phyloP scores from a whole-genome alignment of 805 yeast genomes.

The Myxozyma melibiosi region DNA sequence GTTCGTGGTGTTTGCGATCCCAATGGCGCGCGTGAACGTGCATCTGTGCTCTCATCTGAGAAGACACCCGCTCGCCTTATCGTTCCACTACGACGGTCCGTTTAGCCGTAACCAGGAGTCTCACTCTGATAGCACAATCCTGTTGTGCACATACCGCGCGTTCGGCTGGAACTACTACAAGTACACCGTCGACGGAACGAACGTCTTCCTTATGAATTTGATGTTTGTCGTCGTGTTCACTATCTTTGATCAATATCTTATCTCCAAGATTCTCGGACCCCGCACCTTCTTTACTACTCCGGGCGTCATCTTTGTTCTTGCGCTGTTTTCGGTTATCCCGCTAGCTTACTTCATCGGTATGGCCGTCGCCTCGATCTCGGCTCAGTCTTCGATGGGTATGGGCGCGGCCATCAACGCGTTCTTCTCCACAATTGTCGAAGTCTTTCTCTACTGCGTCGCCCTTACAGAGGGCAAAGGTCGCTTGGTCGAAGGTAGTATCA shows the following conservation, averaged over 20 bases:
- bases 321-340: conserved; percentile 85
- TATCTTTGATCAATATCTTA: conserved; percentile 70
- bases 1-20: conserved; percentile 85
- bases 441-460: conserved; percentile 90
- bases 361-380: conserved; percentile 98
- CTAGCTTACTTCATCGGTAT: conserved; percentile 96
- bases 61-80: conserved; percentile 87
- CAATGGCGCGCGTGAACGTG: conserved; percentile 81
- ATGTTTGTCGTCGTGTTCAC: conserved; percentile 78
- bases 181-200: conserved; percentile 95
- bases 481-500: conserved; percentile 92
- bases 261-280: conserved; percentile 52
- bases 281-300: conserved; percentile 59
- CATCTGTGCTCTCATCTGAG: conserved; percentile 75
- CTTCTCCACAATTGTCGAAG: conserved; percentile 93
- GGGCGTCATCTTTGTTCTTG: conserved; percentile 66
- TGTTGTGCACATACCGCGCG: conserved; percentile 89
- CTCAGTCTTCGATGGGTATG: conserved; percentile 97
- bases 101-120: conserved; percentile 39
- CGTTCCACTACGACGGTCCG: conserved; percentile 50
- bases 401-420: conserved; percentile 98
- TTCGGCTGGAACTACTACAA: conserved; percentile 92
- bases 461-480: conserved; percentile 80
- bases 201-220: conserved; percentile 86
- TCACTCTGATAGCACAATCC: conserved; percentile 51